These are phyloP conservation scores for Arachnopeziza araneosa DNA, from an alignment of 2,329 filamentous ascomycete genomes.

Conservation along the genomic window DNA sequence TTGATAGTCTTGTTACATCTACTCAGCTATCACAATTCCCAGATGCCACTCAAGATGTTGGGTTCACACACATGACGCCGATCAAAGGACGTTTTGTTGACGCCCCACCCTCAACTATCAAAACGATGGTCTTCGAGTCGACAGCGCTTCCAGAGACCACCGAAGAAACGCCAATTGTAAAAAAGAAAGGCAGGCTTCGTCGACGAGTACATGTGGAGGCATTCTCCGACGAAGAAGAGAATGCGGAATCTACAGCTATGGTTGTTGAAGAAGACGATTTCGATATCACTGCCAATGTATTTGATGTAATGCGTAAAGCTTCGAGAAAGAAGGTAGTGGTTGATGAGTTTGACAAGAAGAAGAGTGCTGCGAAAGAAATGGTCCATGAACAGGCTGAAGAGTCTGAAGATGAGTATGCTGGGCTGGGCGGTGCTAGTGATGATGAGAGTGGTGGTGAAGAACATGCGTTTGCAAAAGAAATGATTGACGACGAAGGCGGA, in stretches of 20 bases:
- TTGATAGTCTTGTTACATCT: slow-evolving; percentile 49
- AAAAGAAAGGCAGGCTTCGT: slow-evolving; percentile 53
- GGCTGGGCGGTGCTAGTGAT: slow-evolving; percentile 82
- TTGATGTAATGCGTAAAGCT: slow-evolving; percentile 60
- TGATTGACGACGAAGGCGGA: slow-evolving; percentile 81
- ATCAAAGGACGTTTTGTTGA: slow-evolving; percentile 62
- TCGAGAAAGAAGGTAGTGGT: slow-evolving; percentile 46
- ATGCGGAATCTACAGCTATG: slow-evolving; percentile 16
- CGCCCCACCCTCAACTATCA: slow-evolving; percentile 61
- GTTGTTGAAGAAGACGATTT: slow-evolving; percentile 29
- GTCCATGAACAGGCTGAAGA: slow-evolving; percentile 93
- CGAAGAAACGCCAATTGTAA: slow-evolving; percentile 61
- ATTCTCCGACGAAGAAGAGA: slow-evolving; percentile 35
- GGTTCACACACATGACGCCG: slow-evolving; percentile 69
- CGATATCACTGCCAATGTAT: slow-evolving; percentile 32
- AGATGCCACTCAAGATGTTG: slow-evolving; percentile 75
- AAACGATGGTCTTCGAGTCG: slow-evolving; percentile 55
- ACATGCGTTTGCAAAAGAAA: slow-evolving; percentile 69
- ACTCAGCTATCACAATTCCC: slow-evolving; percentile 66
- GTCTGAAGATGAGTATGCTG: slow-evolving; percentile 97
- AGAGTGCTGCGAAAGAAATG: slow-evolving; percentile 80
- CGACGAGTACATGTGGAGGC: slow-evolving; percentile 38
- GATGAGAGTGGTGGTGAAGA: slow-evolving; percentile 76
- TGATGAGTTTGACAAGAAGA: slow-evolving; percentile 73
- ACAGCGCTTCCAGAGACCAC: slow-evolving; percentile 31